A percentile compares a stretch with the other conserved stretches of the same genome.
phyloP scores from a whole-genome alignment of 2,329 filamentous ascomycete species.

The Phialocephala sp. region DNA sequence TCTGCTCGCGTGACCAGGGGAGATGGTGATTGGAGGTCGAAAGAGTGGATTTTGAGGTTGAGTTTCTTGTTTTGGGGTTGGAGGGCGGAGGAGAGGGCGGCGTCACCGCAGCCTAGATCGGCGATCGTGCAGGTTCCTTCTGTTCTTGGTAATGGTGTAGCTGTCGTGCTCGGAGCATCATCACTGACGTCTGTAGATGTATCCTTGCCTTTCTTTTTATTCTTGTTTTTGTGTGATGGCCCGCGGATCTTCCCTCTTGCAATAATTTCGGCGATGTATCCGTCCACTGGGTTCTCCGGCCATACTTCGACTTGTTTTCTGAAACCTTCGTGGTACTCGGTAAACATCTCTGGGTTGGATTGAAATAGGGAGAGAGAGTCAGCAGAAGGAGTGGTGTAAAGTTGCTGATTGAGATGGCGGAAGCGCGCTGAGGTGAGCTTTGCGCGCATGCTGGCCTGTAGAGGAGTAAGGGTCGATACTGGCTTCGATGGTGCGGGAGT shows the following conservation, averaged over 20 bases:
- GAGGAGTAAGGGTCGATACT: constrained; percentile 76
- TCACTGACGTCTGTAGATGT: constrained; percentile 23
- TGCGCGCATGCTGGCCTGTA: constrained; percentile 92
- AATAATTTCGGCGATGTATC: constrained; percentile 76
- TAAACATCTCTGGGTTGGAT: constrained; percentile 88
- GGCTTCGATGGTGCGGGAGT: constrained; percentile 42
- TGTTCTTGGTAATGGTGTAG: constrained; percentile 68
- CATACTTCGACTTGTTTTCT: constrained; percentile 93
- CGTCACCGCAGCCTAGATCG: constrained; percentile 93
- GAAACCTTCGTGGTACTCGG: constrained; percentile 96
- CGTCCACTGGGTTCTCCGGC: constrained; percentile 95
- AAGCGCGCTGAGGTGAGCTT: constrained; percentile 96
- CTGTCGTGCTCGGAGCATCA: not conserved
- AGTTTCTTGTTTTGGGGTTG: constrained; percentile 68
- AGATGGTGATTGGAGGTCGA: constrained; percentile 81
- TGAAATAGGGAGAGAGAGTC: constrained; percentile 85
- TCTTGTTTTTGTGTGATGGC: constrained; percentile 30
- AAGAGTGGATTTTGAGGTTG: constrained; percentile 78
- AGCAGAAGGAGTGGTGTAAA: constrained; percentile 89
- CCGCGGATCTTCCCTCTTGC: constrained; percentile 63
- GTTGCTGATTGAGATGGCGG: constrained; percentile 94
- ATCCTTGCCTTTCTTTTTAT: constrained; percentile 26
- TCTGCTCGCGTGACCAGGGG: constrained; percentile 85
- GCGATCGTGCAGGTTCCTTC: constrained; percentile 78
- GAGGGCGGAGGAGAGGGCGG: constrained; percentile 75